phyloP scores from a whole-genome alignment of 2,329 filamentous ascomycete species.

The Saccharata proteae region DNA sequence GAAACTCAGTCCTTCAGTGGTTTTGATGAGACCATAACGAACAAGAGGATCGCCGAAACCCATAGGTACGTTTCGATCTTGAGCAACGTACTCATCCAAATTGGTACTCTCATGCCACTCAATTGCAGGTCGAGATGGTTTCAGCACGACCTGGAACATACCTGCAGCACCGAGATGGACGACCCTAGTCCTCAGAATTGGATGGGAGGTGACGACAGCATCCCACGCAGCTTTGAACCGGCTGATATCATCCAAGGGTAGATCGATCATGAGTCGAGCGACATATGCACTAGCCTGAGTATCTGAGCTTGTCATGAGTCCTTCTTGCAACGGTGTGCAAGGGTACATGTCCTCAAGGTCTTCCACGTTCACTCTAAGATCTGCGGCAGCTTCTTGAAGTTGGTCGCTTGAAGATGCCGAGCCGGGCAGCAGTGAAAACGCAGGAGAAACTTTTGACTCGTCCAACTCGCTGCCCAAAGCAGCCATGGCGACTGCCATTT shows the following conservation, averaged over 20 bases:
- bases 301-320: constrained; percentile 26
- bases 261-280: constrained; percentile 22
- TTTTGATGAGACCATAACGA: constrained; percentile 22
- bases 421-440: constrained; percentile 2
- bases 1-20: not conserved
- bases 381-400: not conserved
- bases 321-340: constrained; percentile 30
- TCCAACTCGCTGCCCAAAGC: not conserved
- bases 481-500: constrained; percentile 1
- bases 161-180: constrained; percentile 4
- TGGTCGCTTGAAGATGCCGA: too few relatives aligned
- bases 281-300: constrained; percentile 26
- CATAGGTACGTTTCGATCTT: constrained; percentile 23
- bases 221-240: constrained; percentile 26
- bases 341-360: constrained; percentile 28
- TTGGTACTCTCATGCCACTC: not conserved
- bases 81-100: constrained; percentile 21
- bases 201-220: constrained; percentile 15
- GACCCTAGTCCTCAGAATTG: constrained; percentile 29
- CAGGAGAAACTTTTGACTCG: too few relatives aligned
- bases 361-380: constrained; percentile 11
- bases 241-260: constrained; percentile 16
- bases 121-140: not conserved
- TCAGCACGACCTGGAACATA: constrained; percentile 3
- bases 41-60: constrained; percentile 27